Percentiles rank a stretch among this genome's conserved stretches.
phyloP scores from a whole-genome alignment of 768 basidiomycete species.

The Dentipellis fragilis region DNA sequence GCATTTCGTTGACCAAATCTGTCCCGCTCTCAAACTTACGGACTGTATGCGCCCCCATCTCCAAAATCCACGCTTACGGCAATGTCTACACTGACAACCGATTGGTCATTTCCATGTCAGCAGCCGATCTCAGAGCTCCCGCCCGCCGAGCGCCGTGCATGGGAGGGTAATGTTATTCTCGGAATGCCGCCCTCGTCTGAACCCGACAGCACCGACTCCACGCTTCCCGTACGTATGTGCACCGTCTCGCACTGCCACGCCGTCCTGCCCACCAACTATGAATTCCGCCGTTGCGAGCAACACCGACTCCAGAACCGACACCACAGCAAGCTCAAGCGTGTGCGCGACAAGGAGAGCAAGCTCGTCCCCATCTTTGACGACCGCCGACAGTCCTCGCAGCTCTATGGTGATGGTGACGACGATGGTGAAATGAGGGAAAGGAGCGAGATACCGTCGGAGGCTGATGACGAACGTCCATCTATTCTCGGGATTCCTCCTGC shows the following conservation, averaged over 20 bases:
- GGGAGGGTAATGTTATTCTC: conserved; percentile 11
- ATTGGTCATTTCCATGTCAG: background rate
- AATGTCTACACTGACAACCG: too few relatives aligned
- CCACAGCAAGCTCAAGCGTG: conserved; percentile 41
- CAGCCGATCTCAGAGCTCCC: conserved; percentile 26
- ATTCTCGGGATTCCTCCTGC: background rate
- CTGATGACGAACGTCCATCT: background rate
- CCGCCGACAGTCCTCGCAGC: background rate
- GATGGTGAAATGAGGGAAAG: background rate
- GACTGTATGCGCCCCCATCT: too few relatives aligned
- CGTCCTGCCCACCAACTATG: conserved; percentile 35
- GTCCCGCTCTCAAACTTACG: too few relatives aligned
- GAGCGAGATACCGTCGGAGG: background rate
- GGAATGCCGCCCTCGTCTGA: conserved; percentile 1
- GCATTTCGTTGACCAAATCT: background rate
- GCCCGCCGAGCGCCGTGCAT: conserved; percentile 11
- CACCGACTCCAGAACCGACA: conserved; percentile 47
- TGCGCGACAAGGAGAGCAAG: conserved; percentile 39
- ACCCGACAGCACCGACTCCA: conserved; percentile 7
- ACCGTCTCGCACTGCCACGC: conserved; percentile 49
- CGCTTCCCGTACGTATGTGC: conserved; percentile 37
- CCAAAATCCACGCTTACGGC: too few relatives aligned
- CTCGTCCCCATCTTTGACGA: conserved; percentile 17
- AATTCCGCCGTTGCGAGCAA: conserved; percentile 44
- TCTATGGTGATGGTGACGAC: background rate